Conservation (phyloP, 805 yeast genomes). For the Zygosaccharomyces siamensis region DNA sequence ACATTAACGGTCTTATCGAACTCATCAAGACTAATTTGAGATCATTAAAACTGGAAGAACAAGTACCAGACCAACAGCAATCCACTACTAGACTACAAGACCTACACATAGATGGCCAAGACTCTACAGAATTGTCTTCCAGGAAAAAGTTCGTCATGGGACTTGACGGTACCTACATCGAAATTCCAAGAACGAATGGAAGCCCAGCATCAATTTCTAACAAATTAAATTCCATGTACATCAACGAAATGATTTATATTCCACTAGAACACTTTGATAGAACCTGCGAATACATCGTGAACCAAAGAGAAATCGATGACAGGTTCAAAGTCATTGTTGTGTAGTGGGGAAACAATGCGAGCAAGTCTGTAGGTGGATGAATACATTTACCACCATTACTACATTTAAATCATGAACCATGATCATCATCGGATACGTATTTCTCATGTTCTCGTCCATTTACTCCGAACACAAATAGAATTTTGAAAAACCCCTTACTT, state of each 20-base stretch:
- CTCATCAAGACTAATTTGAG: conserved; percentile 61
- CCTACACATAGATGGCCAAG: conserved; percentile 14
- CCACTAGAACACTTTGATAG: conserved; percentile 55
- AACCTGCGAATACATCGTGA: conserved; percentile 62
- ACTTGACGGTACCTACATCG: conserved; percentile 28
- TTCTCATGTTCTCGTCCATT: background rate
- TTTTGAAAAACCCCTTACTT: background rate
- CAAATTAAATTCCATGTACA: conserved; percentile 32
- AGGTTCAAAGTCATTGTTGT: conserved; percentile 53
- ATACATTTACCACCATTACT: background rate
- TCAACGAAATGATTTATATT: conserved; percentile 27
- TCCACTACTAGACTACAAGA: conserved; percentile 9
- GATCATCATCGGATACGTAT: conserved; percentile 2
- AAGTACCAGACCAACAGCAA: conserved; percentile 5
- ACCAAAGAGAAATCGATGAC: conserved; percentile 65
- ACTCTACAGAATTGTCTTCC: conserved; percentile 19
- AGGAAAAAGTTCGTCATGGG: conserved; percentile 22
- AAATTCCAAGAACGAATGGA: conserved; percentile 16
- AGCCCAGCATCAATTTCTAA: conserved; percentile 19
- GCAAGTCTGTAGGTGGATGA: background rate
- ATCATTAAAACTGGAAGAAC: conserved; percentile 36
- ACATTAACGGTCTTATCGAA: conserved; percentile 82
- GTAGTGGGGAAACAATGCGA: background rate
- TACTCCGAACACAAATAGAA: conserved; percentile 5
- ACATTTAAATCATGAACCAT: background rate